phyloP scores from a whole-genome alignment of 371 early-diverging fungal species.

The Mortierella sp. region DNA sequence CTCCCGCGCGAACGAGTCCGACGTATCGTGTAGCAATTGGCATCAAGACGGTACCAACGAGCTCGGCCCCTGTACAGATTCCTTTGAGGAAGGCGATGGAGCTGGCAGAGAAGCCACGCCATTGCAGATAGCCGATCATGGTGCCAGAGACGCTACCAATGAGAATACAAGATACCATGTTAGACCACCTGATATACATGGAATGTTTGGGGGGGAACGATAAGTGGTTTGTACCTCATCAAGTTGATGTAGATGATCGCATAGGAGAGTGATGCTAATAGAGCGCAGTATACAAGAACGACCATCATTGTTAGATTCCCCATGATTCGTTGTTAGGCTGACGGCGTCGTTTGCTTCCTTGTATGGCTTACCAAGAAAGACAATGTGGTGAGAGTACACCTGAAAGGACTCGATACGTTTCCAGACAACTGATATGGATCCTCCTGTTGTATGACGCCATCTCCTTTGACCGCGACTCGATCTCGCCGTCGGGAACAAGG shows the following conservation, averaged over 20 bases:
- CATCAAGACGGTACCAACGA: constrained; percentile 52
- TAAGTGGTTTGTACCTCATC: constrained; percentile 49
- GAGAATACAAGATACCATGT: not conserved
- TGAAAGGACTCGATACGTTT: constrained; percentile 17
- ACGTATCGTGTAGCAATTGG: constrained; percentile 41
- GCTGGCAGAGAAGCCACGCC: constrained; percentile 30
- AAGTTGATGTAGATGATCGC: constrained; percentile 48
- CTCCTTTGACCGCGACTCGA: not conserved
- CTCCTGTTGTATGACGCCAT: no score
- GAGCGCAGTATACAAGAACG: not conserved
- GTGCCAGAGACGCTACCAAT: constrained; percentile 53
- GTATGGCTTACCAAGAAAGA: constrained; percentile 43
- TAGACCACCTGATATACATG: no score
- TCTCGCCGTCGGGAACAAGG: no score
- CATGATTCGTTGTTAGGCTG: no score
- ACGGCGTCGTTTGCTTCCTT: no score
- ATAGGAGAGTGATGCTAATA: constrained; percentile 37
- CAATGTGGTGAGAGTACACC: constrained; percentile 23
- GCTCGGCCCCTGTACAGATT: constrained; percentile 34
- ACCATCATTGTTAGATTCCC: no score
- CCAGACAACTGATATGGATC: not conserved
- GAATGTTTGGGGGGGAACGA: no score
- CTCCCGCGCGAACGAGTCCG: constrained; percentile 57
- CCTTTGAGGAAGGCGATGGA: constrained; percentile 43
- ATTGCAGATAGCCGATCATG: constrained; percentile 61